Percentiles rank a stretch among this genome's conserved stretches.
These are phyloP conservation scores for Candida dubliniensis DNA, from an alignment of 1,139 yeast species.

Conservation along the genomic window DNA sequence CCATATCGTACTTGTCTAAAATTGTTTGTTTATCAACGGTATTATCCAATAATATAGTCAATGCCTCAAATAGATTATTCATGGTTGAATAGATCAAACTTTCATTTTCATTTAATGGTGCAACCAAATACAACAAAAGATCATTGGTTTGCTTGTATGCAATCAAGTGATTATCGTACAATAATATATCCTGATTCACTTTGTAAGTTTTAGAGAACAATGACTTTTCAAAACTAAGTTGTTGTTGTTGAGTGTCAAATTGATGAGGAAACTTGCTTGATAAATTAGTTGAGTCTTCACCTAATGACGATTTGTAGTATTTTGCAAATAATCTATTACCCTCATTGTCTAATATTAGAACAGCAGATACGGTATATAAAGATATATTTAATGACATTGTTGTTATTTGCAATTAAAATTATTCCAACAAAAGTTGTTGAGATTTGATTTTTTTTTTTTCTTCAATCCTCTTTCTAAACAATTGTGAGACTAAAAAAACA, in stretches of 20 bases:
- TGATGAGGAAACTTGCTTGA: conserved; percentile 16
- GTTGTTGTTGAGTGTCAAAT: conserved; percentile 55
- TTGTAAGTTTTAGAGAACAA: conserved; percentile 75
- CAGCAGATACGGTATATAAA: conserved; percentile 75
- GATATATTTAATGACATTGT: conserved; percentile 60
- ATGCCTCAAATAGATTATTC: conserved; percentile 75
- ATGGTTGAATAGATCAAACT: conserved; percentile 75
- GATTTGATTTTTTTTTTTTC: background rate
- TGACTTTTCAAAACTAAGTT: conserved; percentile 71
- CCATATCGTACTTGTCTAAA: conserved; percentile 82
- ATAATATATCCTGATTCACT: conserved; percentile 74
- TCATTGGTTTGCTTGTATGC: conserved; percentile 87
- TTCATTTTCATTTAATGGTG: conserved; percentile 82
- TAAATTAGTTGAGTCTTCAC: conserved; percentile 14
- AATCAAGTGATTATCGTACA: conserved; percentile 75
- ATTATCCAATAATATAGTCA: conserved; percentile 72
- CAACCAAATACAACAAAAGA: conserved; percentile 68
- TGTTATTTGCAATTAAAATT: background rate
- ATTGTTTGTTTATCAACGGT: conserved; percentile 78
- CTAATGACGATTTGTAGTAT: conserved; percentile 58
- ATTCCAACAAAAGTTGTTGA: background rate
- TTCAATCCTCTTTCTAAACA: background rate
- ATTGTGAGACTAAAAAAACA: background rate
- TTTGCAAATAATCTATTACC: conserved; percentile 83
- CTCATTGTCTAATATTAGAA: conserved; percentile 75